These are phyloP conservation scores for Eimeria tenella DNA, from an alignment of 169 alveolate genomes.

Conservation along the genomic window DNA sequence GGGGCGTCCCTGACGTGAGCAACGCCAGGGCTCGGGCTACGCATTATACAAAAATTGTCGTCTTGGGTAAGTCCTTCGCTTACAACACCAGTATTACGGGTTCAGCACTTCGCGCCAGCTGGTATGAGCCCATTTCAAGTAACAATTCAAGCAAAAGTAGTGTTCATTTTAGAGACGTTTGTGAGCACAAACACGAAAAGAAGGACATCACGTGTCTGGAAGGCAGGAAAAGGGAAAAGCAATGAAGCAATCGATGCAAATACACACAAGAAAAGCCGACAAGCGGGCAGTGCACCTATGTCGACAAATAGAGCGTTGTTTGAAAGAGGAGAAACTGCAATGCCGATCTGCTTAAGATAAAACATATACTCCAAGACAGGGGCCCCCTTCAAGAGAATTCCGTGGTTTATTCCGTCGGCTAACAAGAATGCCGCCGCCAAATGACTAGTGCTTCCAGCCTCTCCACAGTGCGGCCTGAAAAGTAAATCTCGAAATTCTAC, in stretches of 20 bases:
- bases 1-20: too few relatives aligned
- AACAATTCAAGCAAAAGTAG: too few relatives aligned
- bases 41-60: too few relatives aligned
- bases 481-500: not conserved
- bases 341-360: slow-evolving; percentile 93
- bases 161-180: too few relatives aligned
- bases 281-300: slow-evolving; percentile 46
- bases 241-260: not conserved
- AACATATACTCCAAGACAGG: slow-evolving; percentile 93
- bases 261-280: not conserved
- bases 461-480: slow-evolving; percentile 96
- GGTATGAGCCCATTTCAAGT: too few relatives aligned
- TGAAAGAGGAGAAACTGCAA: slow-evolving; percentile 95
- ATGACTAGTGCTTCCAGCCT: slow-evolving; percentile 93
- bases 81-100: too few relatives aligned
- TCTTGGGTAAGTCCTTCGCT: too few relatives aligned
- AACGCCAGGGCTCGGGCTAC: too few relatives aligned
- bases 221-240: not conserved
- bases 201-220: not conserved
- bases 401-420: slow-evolving; percentile 94
- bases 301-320: slow-evolving; percentile 92
- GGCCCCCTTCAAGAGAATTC: slow-evolving; percentile 87
- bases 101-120: too few relatives aligned
- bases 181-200: too few relatives aligned
- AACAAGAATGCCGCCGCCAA: slow-evolving; percentile 91